Evolutionary conservation across 2,329 filamentous ascomycete genomes (phyloP), one percentile per base, ranked within the genome.

Genomic region (Colletotrichum neosansevieriae): DNA sequence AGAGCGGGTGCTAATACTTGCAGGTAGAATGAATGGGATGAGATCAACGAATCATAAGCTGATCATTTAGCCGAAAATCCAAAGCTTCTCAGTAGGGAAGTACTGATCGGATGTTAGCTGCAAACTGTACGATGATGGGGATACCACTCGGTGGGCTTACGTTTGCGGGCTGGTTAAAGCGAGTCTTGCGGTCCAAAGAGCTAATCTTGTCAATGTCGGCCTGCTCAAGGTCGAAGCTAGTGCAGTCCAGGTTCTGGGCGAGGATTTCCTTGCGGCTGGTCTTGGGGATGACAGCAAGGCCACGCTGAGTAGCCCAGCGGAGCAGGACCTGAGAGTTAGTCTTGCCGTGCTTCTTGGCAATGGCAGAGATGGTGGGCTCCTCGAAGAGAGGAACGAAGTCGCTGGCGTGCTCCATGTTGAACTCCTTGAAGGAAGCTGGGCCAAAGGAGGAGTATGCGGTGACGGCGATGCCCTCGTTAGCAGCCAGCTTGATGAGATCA

Each of bases 361-460:
- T 86, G 57, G 74, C 77, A 73, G 86, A 88, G 79, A 97, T 84
- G 60, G 85, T 80, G 19, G 86, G 80, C 78, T 93, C 87, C 76
- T 94, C 86, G 77, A 97, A 91, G 67, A 97, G 85, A 60, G 92
- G 87, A 13, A 88, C 85, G 12, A 89, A 86, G 72, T 87, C 85
- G 72, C 87, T 82, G 32, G 92, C 91, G 71, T 89, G 84, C 79
- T 91, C 81, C 86, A 92, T 89, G 77, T 91, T 83, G 76, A 96
- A 87, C 83, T 95, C 92, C 63, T 92, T 79, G 85, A 96, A 97
- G 67, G 87, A 89, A 76, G 92, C 86, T 29, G 93, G 92, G 44
- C 93, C 93, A 76, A 96, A 95, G 56, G 91, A 93, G 21, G 91
- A 94, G 85, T 96, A 97, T 58, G 92, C 93, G 3, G 93, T 96